Evolutionary conservation across 2,329 filamentous ascomycete genomes (phyloP), one percentile per base, ranked within the genome.

Genomic region (Periconia digitata): DNA sequence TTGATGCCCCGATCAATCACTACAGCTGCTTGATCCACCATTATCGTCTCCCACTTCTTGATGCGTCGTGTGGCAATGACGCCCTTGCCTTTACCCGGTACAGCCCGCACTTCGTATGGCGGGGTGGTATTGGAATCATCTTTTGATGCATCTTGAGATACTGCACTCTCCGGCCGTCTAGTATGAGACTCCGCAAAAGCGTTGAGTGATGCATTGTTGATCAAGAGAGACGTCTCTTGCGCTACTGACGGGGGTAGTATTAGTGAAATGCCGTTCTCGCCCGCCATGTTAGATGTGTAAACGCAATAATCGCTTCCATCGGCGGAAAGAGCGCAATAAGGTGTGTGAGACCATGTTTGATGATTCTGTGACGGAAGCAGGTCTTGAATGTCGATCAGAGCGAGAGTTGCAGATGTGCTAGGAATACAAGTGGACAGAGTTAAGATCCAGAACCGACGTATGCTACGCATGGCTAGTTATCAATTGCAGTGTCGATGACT

Each of bases 21-120:
- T 3, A 64, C 44, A 12, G 39, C 47, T 16, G 59, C 58, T 20
- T 59, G 56, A 37, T 64, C 61, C 6, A 64, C 34, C 61, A 64
- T 64, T 38, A 64, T 54, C 2, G 58, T 63, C 38, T 63, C 59
- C 22, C 47, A 59, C 29, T 53, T 47, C 20, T 41, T 29, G 10
- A 64, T 63, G 17, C 36, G 47, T 0, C 59, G 35, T 10, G 58
- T 60, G 0, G 59, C 58, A 0, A 58, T 35, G 6, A 64, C 59
- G 6, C 61, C 61, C 29, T 51, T 59, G 16, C 47, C 61, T 27
- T 64, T 64, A 1, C 58, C 58, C 12, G 40, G 29, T 2, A 63
- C 47, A 10, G 51, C 34, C 2, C 53, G 42, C 10, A 62, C 40
- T 35, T 53, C 44, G 44, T 55, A 64, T 17, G 59, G 50, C 10